phyloP scores from a whole-genome alignment of 2,329 filamentous ascomycete genomes.

The Colletotrichum agaves region DNA sequence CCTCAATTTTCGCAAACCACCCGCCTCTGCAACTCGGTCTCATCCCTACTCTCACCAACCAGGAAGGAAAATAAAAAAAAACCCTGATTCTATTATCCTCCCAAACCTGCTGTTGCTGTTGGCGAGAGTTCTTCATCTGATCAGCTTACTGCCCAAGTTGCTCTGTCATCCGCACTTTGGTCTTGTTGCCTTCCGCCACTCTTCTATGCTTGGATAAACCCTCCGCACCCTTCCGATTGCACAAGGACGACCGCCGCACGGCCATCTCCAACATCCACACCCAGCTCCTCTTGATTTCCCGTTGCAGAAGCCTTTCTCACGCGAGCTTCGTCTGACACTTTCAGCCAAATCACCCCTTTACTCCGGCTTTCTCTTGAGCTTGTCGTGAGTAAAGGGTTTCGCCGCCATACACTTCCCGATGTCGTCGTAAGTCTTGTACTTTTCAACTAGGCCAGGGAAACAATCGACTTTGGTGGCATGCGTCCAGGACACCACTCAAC shows the following conservation, averaged over 20 bases:
- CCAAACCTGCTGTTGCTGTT: not conserved
- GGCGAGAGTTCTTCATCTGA: slow-evolving; percentile 23
- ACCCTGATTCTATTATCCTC: slow-evolving; percentile 15
- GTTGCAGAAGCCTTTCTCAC: slow-evolving; percentile 21
- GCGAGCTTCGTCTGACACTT: slow-evolving; percentile 29
- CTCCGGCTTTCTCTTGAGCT: slow-evolving; percentile 58
- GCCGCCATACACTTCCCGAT: slow-evolving; percentile 48
- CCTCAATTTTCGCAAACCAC: slow-evolving; percentile 35
- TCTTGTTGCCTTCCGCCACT: slow-evolving; percentile 5
- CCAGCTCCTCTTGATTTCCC: slow-evolving; percentile 12
- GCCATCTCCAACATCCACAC: slow-evolving; percentile 9
- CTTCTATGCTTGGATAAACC: slow-evolving; percentile 18
- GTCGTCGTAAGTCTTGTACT: slow-evolving; percentile 48
- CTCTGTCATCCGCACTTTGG: slow-evolving; percentile 13
- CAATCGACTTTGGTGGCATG: slow-evolving; percentile 33
- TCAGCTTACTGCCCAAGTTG: slow-evolving; percentile 10
- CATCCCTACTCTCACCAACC: not conserved
- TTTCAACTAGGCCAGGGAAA: slow-evolving; percentile 35
- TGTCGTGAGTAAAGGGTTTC: slow-evolving; percentile 59
- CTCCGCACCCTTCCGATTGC: not conserved
- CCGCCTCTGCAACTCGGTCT: slow-evolving; percentile 24
- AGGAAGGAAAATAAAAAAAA: slow-evolving; percentile 4
- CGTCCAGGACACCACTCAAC: slow-evolving; percentile 38
- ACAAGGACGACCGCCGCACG: slow-evolving; percentile 33
- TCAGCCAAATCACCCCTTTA: slow-evolving; percentile 48